phyloP scores from a whole-genome alignment of 495 filamentous ascomycete species.

The Astrothelium subdiscretum region DNA sequence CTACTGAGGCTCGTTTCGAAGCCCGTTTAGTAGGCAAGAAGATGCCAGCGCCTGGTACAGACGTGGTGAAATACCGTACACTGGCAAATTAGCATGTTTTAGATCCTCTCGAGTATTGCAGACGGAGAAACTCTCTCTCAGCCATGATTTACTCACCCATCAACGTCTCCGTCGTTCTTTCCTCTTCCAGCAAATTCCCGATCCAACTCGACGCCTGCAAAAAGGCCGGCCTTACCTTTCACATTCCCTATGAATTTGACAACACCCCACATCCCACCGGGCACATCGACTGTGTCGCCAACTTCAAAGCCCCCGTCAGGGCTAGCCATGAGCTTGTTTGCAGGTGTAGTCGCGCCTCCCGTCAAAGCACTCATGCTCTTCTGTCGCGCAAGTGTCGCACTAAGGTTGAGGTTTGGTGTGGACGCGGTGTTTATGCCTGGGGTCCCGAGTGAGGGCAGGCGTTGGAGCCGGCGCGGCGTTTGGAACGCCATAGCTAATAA shows the following conservation, averaged over 20 bases:
- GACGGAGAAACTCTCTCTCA: too few relatives aligned
- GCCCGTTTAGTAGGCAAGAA: slow-evolving; percentile 87
- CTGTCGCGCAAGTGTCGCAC: slow-evolving; percentile 47
- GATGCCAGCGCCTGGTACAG: slow-evolving; percentile 70
- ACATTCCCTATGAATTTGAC: slow-evolving; percentile 84
- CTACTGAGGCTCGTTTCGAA: slow-evolving; percentile 53
- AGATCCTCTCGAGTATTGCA: slow-evolving; percentile 4
- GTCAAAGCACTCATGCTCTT: slow-evolving; percentile 53
- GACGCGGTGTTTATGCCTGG: slow-evolving; percentile 43
- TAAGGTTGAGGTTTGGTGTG: slow-evolving; percentile 41
- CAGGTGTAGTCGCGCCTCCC: slow-evolving; percentile 27
- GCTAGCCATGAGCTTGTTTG: slow-evolving; percentile 27
- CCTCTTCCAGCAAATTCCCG: slow-evolving; percentile 67
- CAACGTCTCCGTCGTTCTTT: slow-evolving; percentile 95
- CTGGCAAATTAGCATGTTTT: slow-evolving; percentile 31
- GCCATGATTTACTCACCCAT: slow-evolving; percentile 73
- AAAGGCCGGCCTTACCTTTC: slow-evolving; percentile 77
- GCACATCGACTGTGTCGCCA: slow-evolving; percentile 87
- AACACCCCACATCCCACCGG: slow-evolving; percentile 83
- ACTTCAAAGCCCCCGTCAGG: slow-evolving; percentile 52
- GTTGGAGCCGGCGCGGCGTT: slow-evolving; percentile 35
- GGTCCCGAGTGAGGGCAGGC: slow-evolving; percentile 31
- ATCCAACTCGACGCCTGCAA: slow-evolving; percentile 89
- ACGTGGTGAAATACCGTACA: slow-evolving; percentile 72
- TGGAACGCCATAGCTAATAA: slow-evolving; percentile 20